A percentile compares a stretch with the other conserved stretches of the same genome.
phyloP scores from a whole-genome alignment of 495 filamentous ascomycete species.

The Astrothelium subdiscretum region DNA sequence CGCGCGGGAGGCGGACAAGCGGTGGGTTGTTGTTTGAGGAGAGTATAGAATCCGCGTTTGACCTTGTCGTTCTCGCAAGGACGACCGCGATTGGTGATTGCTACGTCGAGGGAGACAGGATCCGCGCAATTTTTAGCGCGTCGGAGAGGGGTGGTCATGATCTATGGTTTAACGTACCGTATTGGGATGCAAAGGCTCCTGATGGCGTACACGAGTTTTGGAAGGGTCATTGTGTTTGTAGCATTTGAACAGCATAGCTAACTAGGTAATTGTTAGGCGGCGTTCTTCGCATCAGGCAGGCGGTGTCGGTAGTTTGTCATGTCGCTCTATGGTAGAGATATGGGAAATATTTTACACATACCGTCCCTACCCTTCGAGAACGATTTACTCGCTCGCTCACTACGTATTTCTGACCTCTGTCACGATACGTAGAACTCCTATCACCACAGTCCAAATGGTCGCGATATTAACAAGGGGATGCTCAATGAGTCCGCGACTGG shows the following conservation, averaged over 20 bases:
- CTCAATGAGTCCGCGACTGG: no score
- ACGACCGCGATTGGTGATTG: no score
- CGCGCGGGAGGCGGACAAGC: constrained; percentile 49
- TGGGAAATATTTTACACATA: not conserved
- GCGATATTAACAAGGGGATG: no score
- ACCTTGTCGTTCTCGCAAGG: no score
- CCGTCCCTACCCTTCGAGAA: not conserved
- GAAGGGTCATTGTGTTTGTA: no score
- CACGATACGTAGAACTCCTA: no score
- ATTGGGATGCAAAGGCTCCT: not conserved
- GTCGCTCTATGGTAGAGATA: not conserved
- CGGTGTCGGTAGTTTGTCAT: not conserved
- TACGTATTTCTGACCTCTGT: no score
- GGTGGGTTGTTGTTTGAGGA: constrained; percentile 38
- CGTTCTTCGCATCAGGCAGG: no score
- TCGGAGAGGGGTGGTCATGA: not conserved
- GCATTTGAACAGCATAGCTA: no score
- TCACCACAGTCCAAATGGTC: no score
- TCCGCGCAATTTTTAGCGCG: not conserved
- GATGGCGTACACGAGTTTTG: not conserved
- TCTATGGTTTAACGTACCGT: not conserved
- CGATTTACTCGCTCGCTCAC: no score
- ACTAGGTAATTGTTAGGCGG: no score
- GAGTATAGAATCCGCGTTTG: not conserved
- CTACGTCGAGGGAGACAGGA: not conserved